Conservation (phyloP, 2,329 filamentous ascomycete genomes). For the Fusarium sp. region DNA sequence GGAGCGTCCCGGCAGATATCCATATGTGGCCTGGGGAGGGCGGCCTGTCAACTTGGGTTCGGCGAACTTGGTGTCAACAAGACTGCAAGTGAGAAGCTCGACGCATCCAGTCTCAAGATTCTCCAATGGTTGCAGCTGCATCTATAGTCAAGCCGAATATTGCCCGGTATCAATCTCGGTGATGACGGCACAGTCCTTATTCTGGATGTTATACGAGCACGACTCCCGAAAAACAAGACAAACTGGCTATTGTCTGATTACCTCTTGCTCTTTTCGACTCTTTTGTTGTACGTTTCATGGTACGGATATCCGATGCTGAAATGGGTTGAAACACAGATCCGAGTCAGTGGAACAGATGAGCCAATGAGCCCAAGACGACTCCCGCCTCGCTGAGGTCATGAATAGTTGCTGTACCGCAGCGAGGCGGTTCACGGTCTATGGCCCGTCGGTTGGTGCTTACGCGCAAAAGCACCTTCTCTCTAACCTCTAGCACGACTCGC, state of each 20-base stretch:
- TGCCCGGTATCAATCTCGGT: neutral
- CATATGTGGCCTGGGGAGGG: neutral
- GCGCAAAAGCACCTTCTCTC: neutral
- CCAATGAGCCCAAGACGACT: neutral
- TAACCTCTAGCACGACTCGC: neutral
- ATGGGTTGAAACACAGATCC: conserved; percentile 7
- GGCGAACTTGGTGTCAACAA: neutral
- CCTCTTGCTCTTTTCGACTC: neutral
- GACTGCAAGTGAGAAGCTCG: neutral
- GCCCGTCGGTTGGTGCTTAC: neutral
- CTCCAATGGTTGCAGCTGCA: neutral
- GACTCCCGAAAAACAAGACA: conserved; percentile 1
- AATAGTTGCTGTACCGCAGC: neutral
- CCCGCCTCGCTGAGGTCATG: neutral
- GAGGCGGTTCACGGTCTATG: neutral
- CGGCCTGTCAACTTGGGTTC: neutral
- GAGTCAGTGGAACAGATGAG: neutral
- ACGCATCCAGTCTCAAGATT: neutral
- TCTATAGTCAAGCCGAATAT: neutral
- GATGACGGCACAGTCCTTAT: neutral
- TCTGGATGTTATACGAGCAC: conserved; percentile 8
- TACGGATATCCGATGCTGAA: neutral
- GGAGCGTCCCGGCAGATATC: neutral
- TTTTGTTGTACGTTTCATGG: conserved; percentile 13
- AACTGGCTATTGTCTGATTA: conserved; percentile 8